A percentile compares a stretch with the other conserved stretches of the same genome.
Evolutionary conservation across 2,329 filamentous ascomycete genomes (phyloP).

Genomic region (Chrysoporthe austroafricana): DNA sequence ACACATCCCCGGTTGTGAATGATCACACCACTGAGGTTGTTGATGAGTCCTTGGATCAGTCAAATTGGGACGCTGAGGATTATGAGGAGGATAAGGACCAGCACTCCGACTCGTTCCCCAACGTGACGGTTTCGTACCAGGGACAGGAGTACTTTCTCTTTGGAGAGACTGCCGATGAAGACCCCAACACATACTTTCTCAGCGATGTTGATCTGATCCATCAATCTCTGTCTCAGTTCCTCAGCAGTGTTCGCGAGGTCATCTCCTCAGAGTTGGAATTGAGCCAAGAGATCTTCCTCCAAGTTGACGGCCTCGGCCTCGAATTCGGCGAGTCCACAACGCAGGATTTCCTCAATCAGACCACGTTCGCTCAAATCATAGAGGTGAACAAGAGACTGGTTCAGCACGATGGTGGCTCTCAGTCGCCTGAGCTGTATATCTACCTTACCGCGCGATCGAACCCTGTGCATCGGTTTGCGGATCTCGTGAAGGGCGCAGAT

Average conservation of each 20-base stretch:
- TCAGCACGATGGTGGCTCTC: slow-evolving; percentile 22
- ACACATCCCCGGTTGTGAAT: not conserved
- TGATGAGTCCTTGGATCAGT: slow-evolving; percentile 14
- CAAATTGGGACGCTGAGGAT: slow-evolving; percentile 24
- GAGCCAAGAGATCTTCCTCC: slow-evolving; percentile 55
- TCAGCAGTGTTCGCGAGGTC: slow-evolving; percentile 50
- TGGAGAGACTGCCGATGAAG: slow-evolving; percentile 41
- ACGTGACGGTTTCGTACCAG: slow-evolving; percentile 39
- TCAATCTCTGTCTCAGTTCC: slow-evolving; percentile 48
- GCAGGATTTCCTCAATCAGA: slow-evolving; percentile 23
- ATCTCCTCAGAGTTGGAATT: slow-evolving; percentile 49
- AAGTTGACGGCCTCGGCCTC: slow-evolving; percentile 55
- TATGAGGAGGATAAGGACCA: slow-evolving; percentile 12
- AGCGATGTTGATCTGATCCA: slow-evolving; percentile 47
- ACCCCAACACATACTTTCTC: slow-evolving; percentile 50
- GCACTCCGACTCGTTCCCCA: slow-evolving; percentile 30
- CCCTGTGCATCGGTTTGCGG: slow-evolving; percentile 23
- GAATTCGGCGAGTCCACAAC: slow-evolving; percentile 50
- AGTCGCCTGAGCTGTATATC: slow-evolving; percentile 22
- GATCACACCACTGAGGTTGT: slow-evolving; percentile 3
- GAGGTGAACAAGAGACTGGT: slow-evolving; percentile 25
- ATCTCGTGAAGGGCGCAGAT: slow-evolving; percentile 19
- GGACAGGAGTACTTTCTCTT: slow-evolving; percentile 40
- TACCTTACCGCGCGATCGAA: slow-evolving; percentile 23
- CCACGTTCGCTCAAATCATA: slow-evolving; percentile 26